These are phyloP conservation scores for Umbelopsis ramanniana DNA, from an alignment of 192 early-diverging fungal genomes.

Conservation along the genomic window DNA sequence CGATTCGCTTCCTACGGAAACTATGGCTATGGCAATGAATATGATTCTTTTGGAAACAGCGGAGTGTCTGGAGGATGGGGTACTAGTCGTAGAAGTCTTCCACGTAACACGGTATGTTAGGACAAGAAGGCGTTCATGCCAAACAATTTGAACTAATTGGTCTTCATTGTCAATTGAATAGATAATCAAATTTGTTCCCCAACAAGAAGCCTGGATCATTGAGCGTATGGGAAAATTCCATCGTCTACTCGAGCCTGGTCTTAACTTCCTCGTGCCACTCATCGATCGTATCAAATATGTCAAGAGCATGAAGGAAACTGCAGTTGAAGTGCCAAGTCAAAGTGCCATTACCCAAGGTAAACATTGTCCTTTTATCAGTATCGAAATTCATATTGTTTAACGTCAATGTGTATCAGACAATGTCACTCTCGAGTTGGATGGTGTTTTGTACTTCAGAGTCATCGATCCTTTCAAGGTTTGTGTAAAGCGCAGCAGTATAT, in stretches of 20 bases:
- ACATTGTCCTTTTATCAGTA: neutral
- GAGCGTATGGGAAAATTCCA: constrained; percentile 93
- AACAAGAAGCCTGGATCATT: constrained; percentile 97
- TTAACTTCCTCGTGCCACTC: constrained; percentile 88
- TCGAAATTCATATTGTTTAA: neutral
- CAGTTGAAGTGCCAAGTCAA: constrained; percentile 89
- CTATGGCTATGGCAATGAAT: constrained; percentile 37
- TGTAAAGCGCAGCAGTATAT: neutral
- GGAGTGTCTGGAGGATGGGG: constrained; percentile 36
- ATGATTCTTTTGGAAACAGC: constrained; percentile 40
- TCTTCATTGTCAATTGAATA: constrained; percentile 12
- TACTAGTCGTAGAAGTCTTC: constrained; percentile 41
- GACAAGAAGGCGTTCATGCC: neutral
- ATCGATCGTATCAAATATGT: constrained; percentile 92
- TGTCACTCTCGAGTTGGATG: constrained; percentile 94
- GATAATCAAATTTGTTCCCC: constrained; percentile 96
- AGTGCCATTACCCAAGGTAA: constrained; percentile 87
- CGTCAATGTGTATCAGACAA: constrained; percentile 68
- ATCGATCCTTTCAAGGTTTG: constrained; percentile 86
- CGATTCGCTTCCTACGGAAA: constrained; percentile 29
- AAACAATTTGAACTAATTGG: neutral
- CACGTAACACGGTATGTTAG: constrained; percentile 52
- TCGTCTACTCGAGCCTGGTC: constrained; percentile 87
- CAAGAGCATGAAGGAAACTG: constrained; percentile 93
- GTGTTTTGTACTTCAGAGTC: constrained; percentile 94